phyloP scores from a whole-genome alignment of 1,284 basidiomycete species.

The Rhodotorula sp. region DNA sequence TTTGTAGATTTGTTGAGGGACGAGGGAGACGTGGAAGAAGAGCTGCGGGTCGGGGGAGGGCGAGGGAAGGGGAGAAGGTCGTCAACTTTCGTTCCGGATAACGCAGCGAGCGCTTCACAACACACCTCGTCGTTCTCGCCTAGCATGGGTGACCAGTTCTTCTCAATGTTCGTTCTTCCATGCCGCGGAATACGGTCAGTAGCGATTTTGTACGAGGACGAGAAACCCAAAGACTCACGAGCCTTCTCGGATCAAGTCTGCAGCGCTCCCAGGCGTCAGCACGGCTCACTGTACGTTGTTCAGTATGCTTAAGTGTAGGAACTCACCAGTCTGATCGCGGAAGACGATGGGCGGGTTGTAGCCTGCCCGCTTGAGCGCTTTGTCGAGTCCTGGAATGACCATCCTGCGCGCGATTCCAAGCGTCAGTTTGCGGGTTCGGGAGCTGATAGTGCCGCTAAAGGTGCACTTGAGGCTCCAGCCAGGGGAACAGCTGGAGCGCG shows the following conservation, averaged over 20 bases:
- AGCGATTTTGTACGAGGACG: too few species aligned
- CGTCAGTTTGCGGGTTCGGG: neutral
- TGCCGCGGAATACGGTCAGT: too few species aligned
- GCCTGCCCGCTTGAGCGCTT: conserved; percentile 25
- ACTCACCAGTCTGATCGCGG: conserved; percentile 29
- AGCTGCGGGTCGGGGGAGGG: conserved; percentile 7
- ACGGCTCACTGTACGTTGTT: too few species aligned
- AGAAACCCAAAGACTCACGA: neutral
- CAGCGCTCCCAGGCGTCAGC: neutral
- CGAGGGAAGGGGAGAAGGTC: too few species aligned
- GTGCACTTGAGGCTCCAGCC: too few species aligned
- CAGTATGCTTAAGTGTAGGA: too few species aligned
- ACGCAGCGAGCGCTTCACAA: neutral
- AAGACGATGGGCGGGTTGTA: conserved; percentile 31
- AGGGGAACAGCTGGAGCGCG: too few species aligned
- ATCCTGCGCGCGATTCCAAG: conserved; percentile 6
- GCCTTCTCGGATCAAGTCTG: conserved; percentile 29
- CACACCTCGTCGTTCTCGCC: conserved; percentile 33
- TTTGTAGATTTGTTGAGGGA: conserved; percentile 35
- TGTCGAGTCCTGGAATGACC: conserved; percentile 24
- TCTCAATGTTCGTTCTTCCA: conserved; percentile 19
- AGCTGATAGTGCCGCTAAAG: neutral
- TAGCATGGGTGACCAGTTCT: conserved; percentile 28
- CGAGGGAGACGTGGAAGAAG: conserved; percentile 36
- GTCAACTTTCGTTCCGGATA: too few species aligned